Conservation (phyloP, 2,329 filamentous ascomycete genomes). For the Diaporthe sp. region DNA sequence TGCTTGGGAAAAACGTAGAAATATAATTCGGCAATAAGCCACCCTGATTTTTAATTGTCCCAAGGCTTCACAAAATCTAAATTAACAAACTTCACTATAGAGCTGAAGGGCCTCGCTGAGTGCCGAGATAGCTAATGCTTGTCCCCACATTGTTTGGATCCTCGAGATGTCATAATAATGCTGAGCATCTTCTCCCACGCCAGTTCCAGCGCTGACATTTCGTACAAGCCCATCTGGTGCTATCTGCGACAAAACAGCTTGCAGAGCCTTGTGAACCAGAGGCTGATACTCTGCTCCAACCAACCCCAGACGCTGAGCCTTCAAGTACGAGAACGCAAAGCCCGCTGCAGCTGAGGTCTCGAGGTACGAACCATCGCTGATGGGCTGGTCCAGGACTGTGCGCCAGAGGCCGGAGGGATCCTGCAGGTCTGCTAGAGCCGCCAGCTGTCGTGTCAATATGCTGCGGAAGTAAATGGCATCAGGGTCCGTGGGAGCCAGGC, state of each 20-base stretch:
- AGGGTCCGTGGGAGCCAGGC: neutral
- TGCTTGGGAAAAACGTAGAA: neutral
- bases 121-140: neutral
- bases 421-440: neutral
- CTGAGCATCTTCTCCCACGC: neutral
- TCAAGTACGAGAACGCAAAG: neutral
- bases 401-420: slow-evolving; percentile 9
- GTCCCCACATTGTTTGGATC: slow-evolving; percentile 10
- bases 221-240: slow-evolving; percentile 9
- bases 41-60: neutral
- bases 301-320: neutral
- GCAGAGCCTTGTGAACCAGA: neutral
- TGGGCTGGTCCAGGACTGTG: slow-evolving; percentile 4
- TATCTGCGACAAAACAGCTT: neutral
- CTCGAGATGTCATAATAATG: neutral
- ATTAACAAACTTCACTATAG: neutral
- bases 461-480: neutral
- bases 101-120: slow-evolving; percentile 7
- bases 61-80: neutral
- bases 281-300: neutral
- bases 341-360: slow-evolving; percentile 17
- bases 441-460: slow-evolving; percentile 6
- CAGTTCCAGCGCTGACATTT: slow-evolving; percentile 6
- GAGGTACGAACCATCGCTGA: slow-evolving; percentile 8
- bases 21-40: neutral